phyloP scores from a whole-genome alignment of 352 stramenopile genomes.

The Phytophthora chlamydospora region DNA sequence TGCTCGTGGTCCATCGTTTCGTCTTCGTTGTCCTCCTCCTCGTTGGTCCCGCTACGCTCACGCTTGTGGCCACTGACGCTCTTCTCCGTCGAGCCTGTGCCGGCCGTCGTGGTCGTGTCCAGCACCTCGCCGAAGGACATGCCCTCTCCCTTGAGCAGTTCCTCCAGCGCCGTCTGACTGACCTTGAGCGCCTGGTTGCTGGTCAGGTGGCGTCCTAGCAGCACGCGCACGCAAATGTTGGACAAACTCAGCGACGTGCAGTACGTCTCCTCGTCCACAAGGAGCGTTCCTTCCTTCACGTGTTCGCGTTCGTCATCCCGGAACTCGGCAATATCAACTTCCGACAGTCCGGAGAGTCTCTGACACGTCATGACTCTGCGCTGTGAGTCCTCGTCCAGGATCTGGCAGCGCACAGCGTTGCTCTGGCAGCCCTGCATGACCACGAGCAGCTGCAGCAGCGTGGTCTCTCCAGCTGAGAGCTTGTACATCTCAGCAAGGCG shows the following conservation, averaged over 20 bases:
- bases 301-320: constrained; percentile 84
- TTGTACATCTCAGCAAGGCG: constrained; percentile 81
- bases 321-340: constrained; percentile 88
- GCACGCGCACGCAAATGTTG: constrained; percentile 82
- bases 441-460: constrained; percentile 82
- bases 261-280: constrained; percentile 88
- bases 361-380: constrained; percentile 79
- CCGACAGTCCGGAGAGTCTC: constrained; percentile 77
- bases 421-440: constrained; percentile 86
- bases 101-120: constrained; percentile 35
- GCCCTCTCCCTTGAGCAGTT: constrained; percentile 75
- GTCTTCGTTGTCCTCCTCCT: constrained; percentile 22
- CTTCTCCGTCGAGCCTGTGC: neutral
- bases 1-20: constrained; percentile 20
- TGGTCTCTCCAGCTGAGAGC: constrained; percentile 71
- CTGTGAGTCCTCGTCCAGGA: constrained; percentile 84
- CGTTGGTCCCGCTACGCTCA: constrained; percentile 26
- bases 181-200: constrained; percentile 87
- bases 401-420: constrained; percentile 83
- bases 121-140: constrained; percentile 68
- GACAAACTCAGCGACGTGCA: constrained; percentile 75
- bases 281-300: constrained; percentile 87
- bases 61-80: constrained; percentile 29
- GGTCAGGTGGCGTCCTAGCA: constrained; percentile 75
- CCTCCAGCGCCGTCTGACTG: constrained; percentile 84